Evolutionary conservation across 2,329 filamentous ascomycete genomes (phyloP).

Genomic region (Paramyrothecium roridum): DNA sequence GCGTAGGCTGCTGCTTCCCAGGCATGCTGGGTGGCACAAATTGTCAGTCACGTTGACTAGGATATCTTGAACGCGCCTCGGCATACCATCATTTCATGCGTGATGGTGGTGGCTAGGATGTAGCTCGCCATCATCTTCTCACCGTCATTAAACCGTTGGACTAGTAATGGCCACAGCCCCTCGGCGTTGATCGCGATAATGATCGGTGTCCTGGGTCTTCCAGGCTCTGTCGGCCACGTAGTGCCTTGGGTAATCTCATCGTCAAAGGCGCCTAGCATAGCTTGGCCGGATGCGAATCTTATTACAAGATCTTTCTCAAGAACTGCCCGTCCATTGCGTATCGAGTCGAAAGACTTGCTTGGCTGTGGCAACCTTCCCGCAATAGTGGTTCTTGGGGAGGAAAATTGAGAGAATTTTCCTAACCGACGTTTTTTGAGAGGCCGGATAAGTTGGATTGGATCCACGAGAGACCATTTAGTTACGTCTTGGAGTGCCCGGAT

Average conservation of each 20-base stretch:
- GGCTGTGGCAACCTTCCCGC: background rate
- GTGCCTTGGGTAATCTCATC: no score
- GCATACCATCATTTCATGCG: conserved; percentile 25
- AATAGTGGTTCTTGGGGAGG: background rate
- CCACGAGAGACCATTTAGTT: conserved; percentile 17
- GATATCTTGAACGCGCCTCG: background rate
- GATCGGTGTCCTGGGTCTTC: background rate
- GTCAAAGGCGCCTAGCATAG: no score
- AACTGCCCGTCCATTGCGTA: background rate
- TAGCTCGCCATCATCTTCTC: conserved; percentile 20
- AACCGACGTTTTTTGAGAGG: background rate
- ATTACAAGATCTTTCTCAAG: background rate
- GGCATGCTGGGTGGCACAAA: conserved; percentile 12
- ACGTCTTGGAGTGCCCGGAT: conserved; percentile 15
- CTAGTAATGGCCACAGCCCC: conserved; percentile 19
- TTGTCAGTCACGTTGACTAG: conserved; percentile 9
- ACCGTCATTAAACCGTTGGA: conserved; percentile 13
- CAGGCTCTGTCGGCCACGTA: no score
- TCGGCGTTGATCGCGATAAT: conserved; percentile 12
- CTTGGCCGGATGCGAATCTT: no score
- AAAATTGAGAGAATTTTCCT: background rate
- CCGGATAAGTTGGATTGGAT: conserved; percentile 4
- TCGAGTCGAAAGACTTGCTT: background rate
- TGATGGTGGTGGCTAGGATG: conserved; percentile 14
- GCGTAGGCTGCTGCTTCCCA: conserved; percentile 3